Base-by-base conservation (phyloP, 2,329 filamentous ascomycete species). In the Colletotrichum euphorbiae region DNA sequence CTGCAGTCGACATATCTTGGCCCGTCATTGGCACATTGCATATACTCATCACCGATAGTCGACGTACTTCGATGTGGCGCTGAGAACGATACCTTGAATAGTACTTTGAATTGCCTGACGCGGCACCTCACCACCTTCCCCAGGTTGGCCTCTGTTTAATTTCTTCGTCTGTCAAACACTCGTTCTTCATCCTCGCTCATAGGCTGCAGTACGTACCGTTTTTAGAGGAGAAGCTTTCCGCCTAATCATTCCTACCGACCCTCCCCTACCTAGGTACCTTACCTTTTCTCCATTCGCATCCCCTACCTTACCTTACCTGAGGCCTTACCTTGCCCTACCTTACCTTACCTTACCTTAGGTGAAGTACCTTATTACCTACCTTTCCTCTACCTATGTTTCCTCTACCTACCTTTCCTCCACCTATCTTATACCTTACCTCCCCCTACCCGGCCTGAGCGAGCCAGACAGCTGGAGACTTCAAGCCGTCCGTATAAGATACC, bases 101-200 rank as follows among this genome's bases (percentile, higher is more conserved):
- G 31, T 50, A 54, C 46, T 61, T 15, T 55, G 33, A 46, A 46
- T 36, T 65, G 54, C 61, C 65, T 68, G 65, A 64, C 65, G 65
- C 65, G 46, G 60, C 65, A 59, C 40, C 61, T 58, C 21, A 48
- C 52, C 60, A 65, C 52, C 54, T 38, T 54, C 54, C 43, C 52
- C 33, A 62, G 19, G 13, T 46, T 50, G 46, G 5, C 38, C 38
- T 12, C 42, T 61, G 7, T 36, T 59, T 51, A 21, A 24, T 33
- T 51, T 33, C 48, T 31, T 38, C 42, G 7, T 48, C 45, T n/a
- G 28, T 46, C 38, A 36, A 52, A 48, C 45, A 46, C 60, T 24
- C 60, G 28, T 52, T 52, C 51, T 58, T 28, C 51, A 24, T 45
- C 19, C 60, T 65, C 54, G 8, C 33, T 54, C 31, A 12, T 11